Base-by-base conservation (phyloP, 805 yeast species). In the Hanseniaspora opuntiae region DNA sequence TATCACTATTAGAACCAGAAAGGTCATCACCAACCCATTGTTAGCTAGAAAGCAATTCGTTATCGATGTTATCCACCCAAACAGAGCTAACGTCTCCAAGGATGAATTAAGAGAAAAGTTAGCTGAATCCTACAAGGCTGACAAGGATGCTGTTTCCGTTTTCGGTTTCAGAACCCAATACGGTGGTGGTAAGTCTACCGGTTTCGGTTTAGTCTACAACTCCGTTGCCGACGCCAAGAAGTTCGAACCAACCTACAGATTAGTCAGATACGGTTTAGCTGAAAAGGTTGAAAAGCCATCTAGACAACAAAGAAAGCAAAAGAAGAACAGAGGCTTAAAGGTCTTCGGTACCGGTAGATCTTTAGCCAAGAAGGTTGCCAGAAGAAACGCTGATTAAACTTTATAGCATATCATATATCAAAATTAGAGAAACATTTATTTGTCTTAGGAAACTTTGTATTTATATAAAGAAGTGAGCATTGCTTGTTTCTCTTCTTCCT, bases 281-380 rank as follows among this genome's bases (percentile, higher is more conserved):
- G 78, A 78, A 67, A 88, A 86, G 83, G 89, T 84, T 70, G 97
- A 90, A 77, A 88, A 87, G 81, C 79, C 96, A 68, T 87, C 97
- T 68, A 89, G 97, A 88, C 96, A 89, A 81, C 98, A 93, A 82
- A 87, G 98, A 83, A 93, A 93, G 78, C 97, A 90, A 82, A 87
- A 85, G 88, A 90, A 93, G 89, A 93, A 93, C 95, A 88, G 97
- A 82, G 96, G 85, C 71, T 83, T 84, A 88, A 93, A 93, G 86
- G 75, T 86, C 84, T 88, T 90, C 71, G 99, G 99, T 84, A 93
- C 98, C 69, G 95, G 89, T 71, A 84, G 80, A 74, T 81, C 86
- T 75, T 84, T 82, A 75, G 94, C 95, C 75, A 89, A 88, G 81
- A 82, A 77, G 75, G 79, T 82, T 71, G 90, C 90, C 72, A 84